phyloP scores from a whole-genome alignment of 2,329 filamentous ascomycete species.

The Claviceps humidiphila region DNA sequence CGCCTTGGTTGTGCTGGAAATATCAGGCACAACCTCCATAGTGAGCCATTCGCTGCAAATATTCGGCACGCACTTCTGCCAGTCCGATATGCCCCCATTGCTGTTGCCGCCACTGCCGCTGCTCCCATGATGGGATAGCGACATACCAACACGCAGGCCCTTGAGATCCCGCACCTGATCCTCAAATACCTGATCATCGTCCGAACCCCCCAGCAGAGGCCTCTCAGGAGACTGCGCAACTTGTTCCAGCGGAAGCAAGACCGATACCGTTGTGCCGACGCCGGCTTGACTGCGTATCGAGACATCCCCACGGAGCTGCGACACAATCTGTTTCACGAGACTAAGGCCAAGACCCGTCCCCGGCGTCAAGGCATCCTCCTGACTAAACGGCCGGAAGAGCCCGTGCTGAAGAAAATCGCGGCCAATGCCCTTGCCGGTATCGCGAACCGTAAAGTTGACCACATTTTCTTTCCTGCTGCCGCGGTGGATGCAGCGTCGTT shows the following conservation, averaged over 20 bases:
- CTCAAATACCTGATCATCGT: constrained; percentile 43
- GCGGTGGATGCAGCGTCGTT: neutral
- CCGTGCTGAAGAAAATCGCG: constrained; percentile 46
- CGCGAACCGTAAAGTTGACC: constrained; percentile 35
- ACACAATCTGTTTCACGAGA: constrained; percentile 47
- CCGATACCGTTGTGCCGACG: constrained; percentile 23
- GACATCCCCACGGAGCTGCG: constrained; percentile 44
- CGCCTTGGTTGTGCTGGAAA: constrained; percentile 7
- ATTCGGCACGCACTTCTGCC: constrained; percentile 3
- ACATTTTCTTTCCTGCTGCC: constrained; percentile 4
- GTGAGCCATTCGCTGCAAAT: constrained; percentile 22
- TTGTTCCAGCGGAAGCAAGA: constrained; percentile 17
- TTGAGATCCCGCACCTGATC: constrained; percentile 16
- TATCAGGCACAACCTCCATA: constrained; percentile 14
- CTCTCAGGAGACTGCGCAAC: constrained; percentile 1
- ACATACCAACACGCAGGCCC: constrained; percentile 11
- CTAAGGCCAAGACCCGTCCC: constrained; percentile 54
- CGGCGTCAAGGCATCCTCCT: constrained; percentile 42
- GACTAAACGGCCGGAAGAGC: constrained; percentile 51
- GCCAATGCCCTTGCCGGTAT: constrained; percentile 54
- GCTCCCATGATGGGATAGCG: neutral
- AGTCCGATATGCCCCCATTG: constrained; percentile 4
- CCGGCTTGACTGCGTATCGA: constrained; percentile 34
- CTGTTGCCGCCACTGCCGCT: neutral
- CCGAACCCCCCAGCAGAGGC: constrained; percentile 14